These are phyloP conservation scores for Panellus pusillus DNA, from an alignment of 768 basidiomycete genomes.

Conservation along the genomic window DNA sequence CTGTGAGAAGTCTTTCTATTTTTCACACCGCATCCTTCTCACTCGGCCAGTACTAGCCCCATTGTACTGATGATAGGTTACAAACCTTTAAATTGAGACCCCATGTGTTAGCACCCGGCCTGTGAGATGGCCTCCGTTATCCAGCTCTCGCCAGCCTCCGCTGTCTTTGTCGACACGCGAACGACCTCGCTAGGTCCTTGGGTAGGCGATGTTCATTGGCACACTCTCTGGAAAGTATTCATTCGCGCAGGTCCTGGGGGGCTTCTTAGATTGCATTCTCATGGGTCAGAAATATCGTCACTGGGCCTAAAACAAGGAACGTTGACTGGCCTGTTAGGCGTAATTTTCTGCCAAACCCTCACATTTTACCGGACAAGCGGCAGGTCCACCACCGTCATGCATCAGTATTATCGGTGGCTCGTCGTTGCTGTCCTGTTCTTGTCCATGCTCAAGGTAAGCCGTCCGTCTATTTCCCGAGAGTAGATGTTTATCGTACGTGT, in stretches of 20 bases:
- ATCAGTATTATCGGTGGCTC: conserved; percentile 1
- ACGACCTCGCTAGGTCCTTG: conserved; percentile 16
- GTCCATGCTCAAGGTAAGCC: conserved; percentile 10
- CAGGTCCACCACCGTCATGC: neutral
- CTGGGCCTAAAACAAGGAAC: neutral
- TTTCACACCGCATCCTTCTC: too few species aligned
- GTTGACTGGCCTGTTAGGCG: neutral
- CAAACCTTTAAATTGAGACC: too few species aligned
- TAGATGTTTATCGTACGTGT: neutral
- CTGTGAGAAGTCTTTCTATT: too few species aligned
- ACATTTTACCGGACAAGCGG: conserved; percentile 10
- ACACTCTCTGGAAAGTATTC: neutral
- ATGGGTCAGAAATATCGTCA: conserved; percentile 10
- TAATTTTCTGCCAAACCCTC: conserved; percentile 13
- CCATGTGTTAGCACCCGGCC: too few species aligned
- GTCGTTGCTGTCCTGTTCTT: neutral
- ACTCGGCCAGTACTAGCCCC: too few species aligned
- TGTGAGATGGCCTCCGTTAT: conserved; percentile 17
- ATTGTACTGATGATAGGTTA: too few species aligned
- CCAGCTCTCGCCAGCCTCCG: conserved; percentile 14
- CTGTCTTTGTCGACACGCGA: conserved; percentile 15
- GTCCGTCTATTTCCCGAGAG: neutral
- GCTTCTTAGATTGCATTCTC: conserved; percentile 16
- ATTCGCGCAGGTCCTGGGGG: conserved; percentile 15
- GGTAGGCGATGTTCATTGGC: conserved; percentile 1